phyloP scores from a whole-genome alignment of 2,329 filamentous ascomycete species.

The Penicillium vulpinum region DNA sequence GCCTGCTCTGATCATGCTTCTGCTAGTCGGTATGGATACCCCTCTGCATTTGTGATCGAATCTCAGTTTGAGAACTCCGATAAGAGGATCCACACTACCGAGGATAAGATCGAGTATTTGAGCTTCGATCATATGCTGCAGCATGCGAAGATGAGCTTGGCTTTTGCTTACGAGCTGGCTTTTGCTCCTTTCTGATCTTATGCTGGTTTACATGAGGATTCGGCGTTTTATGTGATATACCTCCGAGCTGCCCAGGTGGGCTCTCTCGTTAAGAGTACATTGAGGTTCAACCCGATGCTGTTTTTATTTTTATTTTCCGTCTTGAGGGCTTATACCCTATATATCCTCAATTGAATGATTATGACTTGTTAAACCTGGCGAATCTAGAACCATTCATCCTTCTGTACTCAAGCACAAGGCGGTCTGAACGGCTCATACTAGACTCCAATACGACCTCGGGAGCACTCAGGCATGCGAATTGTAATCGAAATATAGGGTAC shows the following conservation, averaged over 20 bases:
- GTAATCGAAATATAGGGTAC: neutral
- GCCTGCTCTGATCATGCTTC: conserved; percentile 73
- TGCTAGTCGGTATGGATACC: conserved; percentile 65
- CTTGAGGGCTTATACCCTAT: conserved; percentile 1
- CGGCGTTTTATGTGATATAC: conserved; percentile 26
- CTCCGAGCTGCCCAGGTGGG: conserved; percentile 15
- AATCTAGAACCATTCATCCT: neutral
- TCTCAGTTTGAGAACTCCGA: conserved; percentile 61
- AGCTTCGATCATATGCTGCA: conserved; percentile 90
- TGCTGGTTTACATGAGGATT: neutral
- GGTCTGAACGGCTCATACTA: neutral
- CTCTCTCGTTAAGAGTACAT: conserved; percentile 2
- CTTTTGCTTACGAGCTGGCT: conserved; percentile 79
- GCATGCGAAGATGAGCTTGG: conserved; percentile 81
- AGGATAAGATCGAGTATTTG: conserved; percentile 69
- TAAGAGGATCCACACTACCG: conserved; percentile 71
- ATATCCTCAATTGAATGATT: neutral
- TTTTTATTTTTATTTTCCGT: neutral
- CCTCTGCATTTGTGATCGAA: conserved; percentile 65
- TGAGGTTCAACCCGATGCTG: conserved; percentile 1
- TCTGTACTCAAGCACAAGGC: neutral
- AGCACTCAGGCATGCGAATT: neutral
- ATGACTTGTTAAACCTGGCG: neutral
- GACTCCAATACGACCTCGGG: neutral
- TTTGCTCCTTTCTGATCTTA: conserved; percentile 65